phyloP scores from a whole-genome alignment of 768 basidiomycete species.

The Calocera viscosa region DNA sequence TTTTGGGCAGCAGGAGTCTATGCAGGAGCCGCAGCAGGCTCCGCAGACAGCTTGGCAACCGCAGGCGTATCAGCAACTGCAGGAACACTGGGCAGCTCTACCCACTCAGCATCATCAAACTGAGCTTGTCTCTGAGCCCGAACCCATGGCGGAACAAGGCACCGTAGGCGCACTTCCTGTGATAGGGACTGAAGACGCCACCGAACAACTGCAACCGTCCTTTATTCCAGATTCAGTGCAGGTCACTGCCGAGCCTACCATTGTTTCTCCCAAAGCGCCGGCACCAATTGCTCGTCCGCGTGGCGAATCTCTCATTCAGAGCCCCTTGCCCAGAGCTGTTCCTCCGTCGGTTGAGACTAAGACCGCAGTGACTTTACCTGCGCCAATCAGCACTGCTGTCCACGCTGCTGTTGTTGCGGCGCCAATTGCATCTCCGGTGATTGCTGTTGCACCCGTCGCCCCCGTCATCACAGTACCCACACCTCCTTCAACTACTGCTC shows the following conservation, averaged over 20 bases:
- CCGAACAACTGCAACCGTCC: conserved; percentile 18
- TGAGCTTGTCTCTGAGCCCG: conserved; percentile 1
- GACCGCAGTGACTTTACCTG: conserved; percentile 26
- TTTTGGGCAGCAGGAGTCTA: not conserved
- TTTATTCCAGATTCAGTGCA: not conserved
- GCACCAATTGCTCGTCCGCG: conserved; percentile 17
- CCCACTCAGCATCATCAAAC: not conserved
- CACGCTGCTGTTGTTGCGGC: conserved; percentile 22
- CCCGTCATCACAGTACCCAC: conserved; percentile 11
- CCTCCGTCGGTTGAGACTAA: conserved; percentile 19
- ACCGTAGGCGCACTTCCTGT: conserved; percentile 12
- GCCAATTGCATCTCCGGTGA: conserved; percentile 15
- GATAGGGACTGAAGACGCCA: not conserved
- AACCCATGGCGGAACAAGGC: not conserved
- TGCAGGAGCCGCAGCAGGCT: not conserved
- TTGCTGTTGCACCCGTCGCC: conserved; percentile 10
- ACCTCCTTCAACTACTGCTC: conserved; percentile 3
- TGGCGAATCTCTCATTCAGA: conserved; percentile 14
- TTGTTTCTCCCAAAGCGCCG: conserved; percentile 19
- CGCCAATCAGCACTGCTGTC: conserved; percentile 55
- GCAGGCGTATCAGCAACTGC: conserved; percentile 1
- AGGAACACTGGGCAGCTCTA: not conserved
- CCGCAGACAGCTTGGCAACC: not conserved
- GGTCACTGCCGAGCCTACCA: conserved; percentile 20
- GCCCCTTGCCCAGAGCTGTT: conserved; percentile 16